Evolutionary conservation across 2,329 filamentous ascomycete species (phyloP).

Genomic region (Huntiella abstrusa): DNA sequence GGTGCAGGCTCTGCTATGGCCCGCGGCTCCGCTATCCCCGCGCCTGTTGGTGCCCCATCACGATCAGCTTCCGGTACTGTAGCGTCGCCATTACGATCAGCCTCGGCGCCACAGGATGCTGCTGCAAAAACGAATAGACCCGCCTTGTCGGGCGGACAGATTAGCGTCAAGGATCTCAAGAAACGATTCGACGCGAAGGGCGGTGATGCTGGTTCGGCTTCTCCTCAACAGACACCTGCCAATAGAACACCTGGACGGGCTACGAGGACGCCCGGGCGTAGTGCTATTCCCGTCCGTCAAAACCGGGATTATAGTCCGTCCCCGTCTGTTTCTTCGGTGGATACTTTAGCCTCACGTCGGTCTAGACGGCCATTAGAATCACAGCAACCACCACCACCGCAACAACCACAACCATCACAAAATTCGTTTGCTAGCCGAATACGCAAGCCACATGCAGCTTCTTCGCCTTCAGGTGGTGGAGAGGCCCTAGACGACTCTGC

Average conservation of each 20-base stretch:
- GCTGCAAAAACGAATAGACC: constrained; percentile 1
- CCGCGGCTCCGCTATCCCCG: constrained; percentile 7
- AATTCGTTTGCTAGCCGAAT: constrained; percentile 40
- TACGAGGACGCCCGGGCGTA: constrained; percentile 5
- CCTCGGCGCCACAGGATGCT: constrained; percentile 9
- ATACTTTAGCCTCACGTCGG: constrained; percentile 2
- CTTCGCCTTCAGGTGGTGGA: no score
- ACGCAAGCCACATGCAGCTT: constrained; percentile 27
- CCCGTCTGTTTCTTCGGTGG: constrained; percentile 9
- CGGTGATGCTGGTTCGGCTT: constrained; percentile 11
- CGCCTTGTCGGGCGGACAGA: constrained; percentile 4
- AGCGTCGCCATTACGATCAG: constrained; percentile 5
- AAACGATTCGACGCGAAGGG: constrained; percentile 56
- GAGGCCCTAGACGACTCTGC: no score
- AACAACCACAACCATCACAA: constrained; percentile 6
- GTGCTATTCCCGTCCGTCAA: constrained; percentile 10
- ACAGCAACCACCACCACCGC: neutral
- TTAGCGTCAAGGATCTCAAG: constrained; percentile 63
- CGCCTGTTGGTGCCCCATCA: constrained; percentile 2
- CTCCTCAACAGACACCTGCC: constrained; percentile 2
- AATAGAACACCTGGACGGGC: constrained; percentile 3
- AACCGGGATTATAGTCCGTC: constrained; percentile 9
- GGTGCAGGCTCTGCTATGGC: constrained; percentile 2
- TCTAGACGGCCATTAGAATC: neutral
- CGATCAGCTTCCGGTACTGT: neutral